Conservation (phyloP, 257 asterid species). For the Petunia axillaris region DNA sequence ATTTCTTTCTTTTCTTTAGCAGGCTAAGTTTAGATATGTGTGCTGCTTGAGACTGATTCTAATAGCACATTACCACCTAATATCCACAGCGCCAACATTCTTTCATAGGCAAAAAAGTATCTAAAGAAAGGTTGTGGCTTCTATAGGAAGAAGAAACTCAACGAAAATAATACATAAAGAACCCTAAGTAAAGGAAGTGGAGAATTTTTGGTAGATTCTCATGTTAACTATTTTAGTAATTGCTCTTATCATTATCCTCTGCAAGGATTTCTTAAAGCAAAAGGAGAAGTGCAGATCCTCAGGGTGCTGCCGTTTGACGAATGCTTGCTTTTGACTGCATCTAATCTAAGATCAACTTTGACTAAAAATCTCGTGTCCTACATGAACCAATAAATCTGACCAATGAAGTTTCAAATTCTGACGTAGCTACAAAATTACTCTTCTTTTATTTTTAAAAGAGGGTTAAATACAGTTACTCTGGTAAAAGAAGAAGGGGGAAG, state of each 20-base stretch:
- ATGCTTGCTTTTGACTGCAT: not conserved
- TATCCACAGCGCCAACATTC: too few relatives aligned
- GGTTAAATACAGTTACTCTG: too few relatives aligned
- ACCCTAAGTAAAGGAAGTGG: too few relatives aligned
- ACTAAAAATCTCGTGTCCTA: not conserved
- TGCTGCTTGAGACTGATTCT: not conserved
- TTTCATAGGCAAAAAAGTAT: not conserved
- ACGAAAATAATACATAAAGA: not conserved
- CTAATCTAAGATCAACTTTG: conserved; percentile 3
- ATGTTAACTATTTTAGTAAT: not conserved
- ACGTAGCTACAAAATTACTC: not conserved
- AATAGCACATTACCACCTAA: not conserved
- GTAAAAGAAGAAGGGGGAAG: too few relatives aligned
- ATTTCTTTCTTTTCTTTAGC: not conserved
- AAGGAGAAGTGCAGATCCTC: conserved; percentile 3
- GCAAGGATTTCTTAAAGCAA: not conserved
- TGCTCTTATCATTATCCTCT: not conserved
- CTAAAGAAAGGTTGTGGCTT: not conserved
- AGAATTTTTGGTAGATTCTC: too few relatives aligned
- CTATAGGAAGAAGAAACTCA: not conserved
- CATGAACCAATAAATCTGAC: not conserved
- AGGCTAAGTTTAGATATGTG: not conserved
- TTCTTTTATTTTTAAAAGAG: not conserved
- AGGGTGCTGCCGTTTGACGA: not conserved
- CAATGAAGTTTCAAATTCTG: not conserved